Evolutionary conservation across 2,329 filamentous ascomycete genomes (phyloP).

Genomic region (Cladophialophora bantiana): DNA sequence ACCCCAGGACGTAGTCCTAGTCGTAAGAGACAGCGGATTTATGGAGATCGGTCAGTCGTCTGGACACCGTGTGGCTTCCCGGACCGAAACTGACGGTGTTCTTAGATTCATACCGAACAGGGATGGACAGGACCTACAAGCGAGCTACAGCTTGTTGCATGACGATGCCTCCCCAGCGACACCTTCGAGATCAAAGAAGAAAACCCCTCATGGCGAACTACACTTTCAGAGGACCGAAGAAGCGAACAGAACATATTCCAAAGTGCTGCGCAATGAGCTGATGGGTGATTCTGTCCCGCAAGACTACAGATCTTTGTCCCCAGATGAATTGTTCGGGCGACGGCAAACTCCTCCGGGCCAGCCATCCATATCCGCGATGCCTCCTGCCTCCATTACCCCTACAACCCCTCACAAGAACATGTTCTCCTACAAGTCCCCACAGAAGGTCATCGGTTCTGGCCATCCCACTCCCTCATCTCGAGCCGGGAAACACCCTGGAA

Average conservation of each 20-base stretch:
- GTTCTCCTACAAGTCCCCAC: constrained; percentile 83
- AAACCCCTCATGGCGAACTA: constrained; percentile 85
- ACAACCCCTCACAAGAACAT: constrained; percentile 98
- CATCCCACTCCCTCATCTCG: constrained; percentile 89
- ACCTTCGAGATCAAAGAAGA: constrained; percentile 82
- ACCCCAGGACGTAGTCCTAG: constrained; percentile 72
- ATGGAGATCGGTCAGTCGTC: constrained; percentile 65
- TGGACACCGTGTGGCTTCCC: not conserved
- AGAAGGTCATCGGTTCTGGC: constrained; percentile 73
- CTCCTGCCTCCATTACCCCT: constrained; percentile 77
- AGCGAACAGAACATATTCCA: constrained; percentile 91
- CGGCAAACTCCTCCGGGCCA: constrained; percentile 82
- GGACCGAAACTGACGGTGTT: constrained; percentile 23
- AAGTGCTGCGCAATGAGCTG: constrained; percentile 84
- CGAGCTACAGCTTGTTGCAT: constrained; percentile 88
- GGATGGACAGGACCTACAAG: constrained; percentile 89
- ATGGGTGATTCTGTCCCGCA: constrained; percentile 92
- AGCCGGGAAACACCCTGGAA: constrained; percentile 72
- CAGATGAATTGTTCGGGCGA: constrained; percentile 57
- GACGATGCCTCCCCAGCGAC: constrained; percentile 94
- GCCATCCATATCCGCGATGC: constrained; percentile 66
- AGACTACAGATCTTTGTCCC: constrained; percentile 57
- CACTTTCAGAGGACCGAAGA: constrained; percentile 93
- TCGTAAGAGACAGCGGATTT: constrained; percentile 71
- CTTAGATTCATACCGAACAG: constrained; percentile 91